These are phyloP conservation scores for Beta macrorhiza DNA, from an alignment of 179 eudicot species.

Conservation along the genomic window DNA sequence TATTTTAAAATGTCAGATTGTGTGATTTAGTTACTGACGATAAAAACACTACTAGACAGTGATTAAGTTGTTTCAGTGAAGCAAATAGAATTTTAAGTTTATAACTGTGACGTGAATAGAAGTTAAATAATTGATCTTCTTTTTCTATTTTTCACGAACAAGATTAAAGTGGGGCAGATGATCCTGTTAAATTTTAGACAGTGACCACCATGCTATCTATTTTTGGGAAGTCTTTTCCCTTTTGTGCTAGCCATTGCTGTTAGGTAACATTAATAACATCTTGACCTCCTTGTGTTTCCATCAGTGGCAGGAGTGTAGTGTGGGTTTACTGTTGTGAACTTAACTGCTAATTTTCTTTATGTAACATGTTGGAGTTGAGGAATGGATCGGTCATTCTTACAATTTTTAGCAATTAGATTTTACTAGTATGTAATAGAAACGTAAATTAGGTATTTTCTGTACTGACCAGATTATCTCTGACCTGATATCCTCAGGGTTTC, in stretches of 20 bases:
- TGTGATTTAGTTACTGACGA: not conserved
- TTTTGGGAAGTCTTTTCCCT: not conserved
- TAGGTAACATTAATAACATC: not conserved
- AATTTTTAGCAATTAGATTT: not conserved
- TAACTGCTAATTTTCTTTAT: too few species aligned
- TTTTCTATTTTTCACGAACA: not conserved
- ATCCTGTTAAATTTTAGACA: not conserved
- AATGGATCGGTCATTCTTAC: not conserved
- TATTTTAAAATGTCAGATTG: not conserved
- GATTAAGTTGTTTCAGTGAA: not conserved
- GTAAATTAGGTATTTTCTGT: not conserved
- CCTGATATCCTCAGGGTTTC: conserved; percentile 62
- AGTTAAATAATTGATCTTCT: not conserved
- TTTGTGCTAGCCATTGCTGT: not conserved
- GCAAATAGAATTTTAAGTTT: not conserved
- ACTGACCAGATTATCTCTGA: not conserved
- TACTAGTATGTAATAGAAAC: not conserved
- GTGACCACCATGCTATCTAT: not conserved
- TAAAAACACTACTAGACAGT: not conserved
- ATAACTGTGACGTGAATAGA: not conserved
- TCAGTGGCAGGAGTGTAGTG: not conserved
- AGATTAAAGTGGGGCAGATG: not conserved
- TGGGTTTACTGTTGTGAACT: conserved; percentile 3
- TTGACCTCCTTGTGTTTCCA: not conserved
- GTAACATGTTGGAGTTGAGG: not conserved